Conservation (phyloP, 345 rosid genomes). For the Carallia pectinifolia region DNA sequence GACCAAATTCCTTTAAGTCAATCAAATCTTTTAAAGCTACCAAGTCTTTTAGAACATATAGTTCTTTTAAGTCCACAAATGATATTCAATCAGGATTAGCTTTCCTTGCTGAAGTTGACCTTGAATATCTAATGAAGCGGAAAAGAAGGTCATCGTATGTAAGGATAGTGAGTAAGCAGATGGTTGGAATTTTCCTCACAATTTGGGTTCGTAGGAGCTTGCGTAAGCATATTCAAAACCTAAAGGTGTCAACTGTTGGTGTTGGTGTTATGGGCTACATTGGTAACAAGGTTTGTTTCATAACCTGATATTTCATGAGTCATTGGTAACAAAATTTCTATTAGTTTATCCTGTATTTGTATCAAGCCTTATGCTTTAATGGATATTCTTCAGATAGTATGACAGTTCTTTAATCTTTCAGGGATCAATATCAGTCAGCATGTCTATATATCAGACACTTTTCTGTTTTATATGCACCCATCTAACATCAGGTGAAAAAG, state of each 20-base stretch:
- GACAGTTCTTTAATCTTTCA: constrained; percentile 33
- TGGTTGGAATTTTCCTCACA: constrained; percentile 89
- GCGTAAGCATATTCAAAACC: constrained; percentile 76
- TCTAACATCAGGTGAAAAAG: constrained; percentile 89
- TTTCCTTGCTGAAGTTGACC: constrained; percentile 60
- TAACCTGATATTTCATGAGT: constrained; percentile 4
- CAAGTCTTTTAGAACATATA: constrained; percentile 54
- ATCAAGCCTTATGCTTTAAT: constrained; percentile 2
- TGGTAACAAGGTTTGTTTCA: constrained; percentile 78
- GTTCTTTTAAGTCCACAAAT: constrained; percentile 63
- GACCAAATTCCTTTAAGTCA: constrained; percentile 61
- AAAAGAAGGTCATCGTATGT: constrained; percentile 68
- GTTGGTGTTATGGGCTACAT: constrained; percentile 98
- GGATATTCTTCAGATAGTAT: constrained; percentile 18
- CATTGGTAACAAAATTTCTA: background rate
- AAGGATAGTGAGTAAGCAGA: constrained; percentile 84
- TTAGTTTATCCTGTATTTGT: constrained; percentile 6
- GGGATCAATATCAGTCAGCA: constrained; percentile 95
- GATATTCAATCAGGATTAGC: constrained; percentile 44
- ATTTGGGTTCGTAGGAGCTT: constrained; percentile 87
- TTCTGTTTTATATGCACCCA: constrained; percentile 83
- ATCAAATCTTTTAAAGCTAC: constrained; percentile 45
- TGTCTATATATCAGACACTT: constrained; percentile 86
- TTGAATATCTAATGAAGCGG: constrained; percentile 61
- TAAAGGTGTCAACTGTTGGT: constrained; percentile 84